phyloP scores from a whole-genome alignment of 1,284 basidiomycete genomes.

The Leccinum subrobustum region DNA sequence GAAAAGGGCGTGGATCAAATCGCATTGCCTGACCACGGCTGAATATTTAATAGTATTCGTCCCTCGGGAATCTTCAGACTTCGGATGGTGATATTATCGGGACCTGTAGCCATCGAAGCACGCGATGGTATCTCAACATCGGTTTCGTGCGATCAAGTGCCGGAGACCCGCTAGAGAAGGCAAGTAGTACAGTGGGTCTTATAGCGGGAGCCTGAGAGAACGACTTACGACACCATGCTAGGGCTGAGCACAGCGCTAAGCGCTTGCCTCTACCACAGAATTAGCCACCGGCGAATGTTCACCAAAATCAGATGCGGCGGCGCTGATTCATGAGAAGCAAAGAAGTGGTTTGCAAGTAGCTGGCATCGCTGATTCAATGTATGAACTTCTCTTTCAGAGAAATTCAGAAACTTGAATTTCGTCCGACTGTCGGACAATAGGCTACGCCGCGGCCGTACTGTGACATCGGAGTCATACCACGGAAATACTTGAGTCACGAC shows the following conservation, averaged over 20 bases:
- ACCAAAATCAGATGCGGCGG: not conserved
- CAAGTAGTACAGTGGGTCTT: no score
- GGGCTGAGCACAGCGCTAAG: not conserved
- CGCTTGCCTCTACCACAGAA: no score
- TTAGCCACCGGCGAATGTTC: not conserved
- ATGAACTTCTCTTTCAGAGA: no score
- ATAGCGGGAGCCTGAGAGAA: no score
- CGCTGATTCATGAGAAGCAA: not conserved
- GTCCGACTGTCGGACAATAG: no score
- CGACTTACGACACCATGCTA: not conserved
- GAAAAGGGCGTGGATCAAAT: not conserved
- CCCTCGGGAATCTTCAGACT: not conserved
- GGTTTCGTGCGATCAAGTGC: no score
- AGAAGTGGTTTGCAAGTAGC: not conserved
- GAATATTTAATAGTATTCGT: not conserved
- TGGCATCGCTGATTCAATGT: no score
- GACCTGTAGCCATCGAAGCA: not conserved
- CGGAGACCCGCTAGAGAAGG: no score
- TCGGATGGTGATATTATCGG: not conserved
- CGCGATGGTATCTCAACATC: not conserved
- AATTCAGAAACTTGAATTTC: no score
- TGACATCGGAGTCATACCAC: no score
- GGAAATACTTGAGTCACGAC: no score
- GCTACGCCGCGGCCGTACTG: no score
- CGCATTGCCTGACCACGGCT: not conserved